phyloP scores from a whole-genome alignment of 306 rosid species.

The Cicer judaicum region DNA sequence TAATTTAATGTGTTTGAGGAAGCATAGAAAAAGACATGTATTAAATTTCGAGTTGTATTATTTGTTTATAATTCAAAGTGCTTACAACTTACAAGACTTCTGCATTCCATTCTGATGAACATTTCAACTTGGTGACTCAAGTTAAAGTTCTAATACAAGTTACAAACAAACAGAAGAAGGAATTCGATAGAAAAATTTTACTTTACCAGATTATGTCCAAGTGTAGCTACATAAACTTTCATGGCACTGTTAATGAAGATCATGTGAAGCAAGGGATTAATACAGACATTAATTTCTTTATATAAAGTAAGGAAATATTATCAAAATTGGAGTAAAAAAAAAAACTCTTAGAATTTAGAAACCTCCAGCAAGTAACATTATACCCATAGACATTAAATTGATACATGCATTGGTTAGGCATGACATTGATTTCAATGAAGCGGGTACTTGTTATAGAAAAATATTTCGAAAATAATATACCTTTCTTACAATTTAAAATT shows the following conservation, averaged over 20 bases:
- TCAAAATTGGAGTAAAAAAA: neutral
- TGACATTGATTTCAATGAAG: too few relatives aligned
- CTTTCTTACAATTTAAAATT: too few relatives aligned
- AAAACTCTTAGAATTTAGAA: too few relatives aligned
- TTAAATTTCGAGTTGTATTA: conserved; percentile 2
- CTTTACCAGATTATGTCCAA: conserved; percentile 28
- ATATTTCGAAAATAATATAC: too few relatives aligned
- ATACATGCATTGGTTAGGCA: too few relatives aligned
- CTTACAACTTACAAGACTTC: neutral
- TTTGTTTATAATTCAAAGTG: neutral
- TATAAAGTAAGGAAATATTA: too few relatives aligned
- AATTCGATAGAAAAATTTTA: conserved; percentile 32
- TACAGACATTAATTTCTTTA: conserved; percentile 8
- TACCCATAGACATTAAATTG: too few relatives aligned
- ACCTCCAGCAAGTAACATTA: too few relatives aligned
- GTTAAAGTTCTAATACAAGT: too few relatives aligned
- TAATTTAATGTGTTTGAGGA: neutral
- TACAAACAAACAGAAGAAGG: conserved; percentile 27
- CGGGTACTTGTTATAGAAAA: too few relatives aligned
- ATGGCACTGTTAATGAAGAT: neutral
- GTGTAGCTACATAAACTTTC: conserved; percentile 17
- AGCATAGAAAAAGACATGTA: conserved; percentile 27
- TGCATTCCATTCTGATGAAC: neutral
- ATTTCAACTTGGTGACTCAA: conserved; percentile 15
- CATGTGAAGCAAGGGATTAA: too few relatives aligned